These are phyloP conservation scores for Neonectria coccinea DNA, from an alignment of 2,329 filamentous ascomycete genomes.

Conservation along the genomic window DNA sequence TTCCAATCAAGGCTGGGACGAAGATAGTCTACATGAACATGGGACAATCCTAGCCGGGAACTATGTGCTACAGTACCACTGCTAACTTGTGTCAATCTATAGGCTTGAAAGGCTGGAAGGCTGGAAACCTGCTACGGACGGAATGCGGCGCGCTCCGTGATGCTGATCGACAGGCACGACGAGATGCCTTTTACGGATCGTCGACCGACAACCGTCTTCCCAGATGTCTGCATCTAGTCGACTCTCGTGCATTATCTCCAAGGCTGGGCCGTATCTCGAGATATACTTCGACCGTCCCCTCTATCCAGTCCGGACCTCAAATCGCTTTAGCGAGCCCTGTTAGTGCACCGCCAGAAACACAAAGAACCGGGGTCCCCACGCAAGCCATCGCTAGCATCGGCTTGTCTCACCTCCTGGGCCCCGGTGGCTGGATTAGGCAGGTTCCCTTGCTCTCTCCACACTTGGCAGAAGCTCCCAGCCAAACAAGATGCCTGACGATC, in stretches of 20 bases:
- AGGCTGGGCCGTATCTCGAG: conserved; percentile 2
- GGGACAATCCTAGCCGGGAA: neutral
- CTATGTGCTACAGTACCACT: neutral
- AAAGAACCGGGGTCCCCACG: conserved; percentile 1
- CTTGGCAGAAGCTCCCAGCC: conserved; percentile 11
- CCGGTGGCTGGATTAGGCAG: conserved; percentile 25
- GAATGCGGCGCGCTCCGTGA: neutral
- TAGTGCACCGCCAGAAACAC: neutral
- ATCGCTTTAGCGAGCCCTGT: conserved; percentile 1
- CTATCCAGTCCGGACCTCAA: conserved; percentile 8
- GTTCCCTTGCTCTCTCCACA: conserved; percentile 24
- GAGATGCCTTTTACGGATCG: neutral
- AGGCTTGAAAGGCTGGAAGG: neutral
- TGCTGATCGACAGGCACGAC: neutral
- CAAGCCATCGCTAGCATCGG: conserved; percentile 6
- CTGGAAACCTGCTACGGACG: neutral
- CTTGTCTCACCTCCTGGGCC: conserved; percentile 17
- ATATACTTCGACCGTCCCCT: conserved; percentile 19
- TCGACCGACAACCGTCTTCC: neutral
- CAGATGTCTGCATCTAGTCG: neutral
- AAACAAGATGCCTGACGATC: conserved; percentile 7
- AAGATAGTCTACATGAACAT: neutral
- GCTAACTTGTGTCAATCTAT: neutral
- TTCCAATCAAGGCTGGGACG: conserved; percentile 2
- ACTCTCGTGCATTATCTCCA: conserved; percentile 4